Evolutionary conservation across 495 filamentous ascomycete species (phyloP).

Genomic region (Penicillium chermesinum): DNA sequence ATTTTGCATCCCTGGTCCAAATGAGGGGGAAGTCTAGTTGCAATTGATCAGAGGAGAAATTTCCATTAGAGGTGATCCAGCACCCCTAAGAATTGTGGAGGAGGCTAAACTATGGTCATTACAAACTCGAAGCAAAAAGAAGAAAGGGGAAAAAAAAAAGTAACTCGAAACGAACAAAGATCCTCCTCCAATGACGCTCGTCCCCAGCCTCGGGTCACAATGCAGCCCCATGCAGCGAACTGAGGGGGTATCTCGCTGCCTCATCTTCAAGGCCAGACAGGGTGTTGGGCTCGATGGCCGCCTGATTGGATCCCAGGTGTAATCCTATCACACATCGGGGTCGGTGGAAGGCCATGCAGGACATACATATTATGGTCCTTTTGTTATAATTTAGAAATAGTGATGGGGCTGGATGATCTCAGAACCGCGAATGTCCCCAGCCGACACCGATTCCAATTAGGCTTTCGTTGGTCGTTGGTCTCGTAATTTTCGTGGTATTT

Average conservation of each 20-base stretch:
- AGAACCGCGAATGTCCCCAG: too few relatives aligned
- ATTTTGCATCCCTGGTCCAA: neutral
- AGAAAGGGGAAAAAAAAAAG: neutral
- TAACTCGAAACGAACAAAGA: neutral
- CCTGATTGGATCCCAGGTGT: neutral
- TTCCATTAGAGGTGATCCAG: neutral
- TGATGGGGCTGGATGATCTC: too few relatives aligned
- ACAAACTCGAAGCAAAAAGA: neutral
- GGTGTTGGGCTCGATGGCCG: neutral
- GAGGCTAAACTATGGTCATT: neutral
- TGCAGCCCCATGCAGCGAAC: neutral
- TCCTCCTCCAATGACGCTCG: slow-evolving; percentile 1
- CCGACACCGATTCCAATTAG: too few relatives aligned
- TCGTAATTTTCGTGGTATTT: neutral
- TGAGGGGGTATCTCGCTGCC: slow-evolving; percentile 7
- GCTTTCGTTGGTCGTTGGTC: too few relatives aligned
- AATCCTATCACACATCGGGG: neutral
- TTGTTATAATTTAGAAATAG: too few relatives aligned
- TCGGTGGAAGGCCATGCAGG: too few relatives aligned
- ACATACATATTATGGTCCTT: too few relatives aligned
- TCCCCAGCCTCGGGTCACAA: neutral
- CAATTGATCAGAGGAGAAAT: neutral
- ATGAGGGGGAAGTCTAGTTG: slow-evolving; percentile 1
- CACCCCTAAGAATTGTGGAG: neutral
- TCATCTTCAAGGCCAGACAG: slow-evolving; percentile 8